These are phyloP conservation scores for Termitomyces sp. DNA, from an alignment of 768 basidiomycete species.

Conservation along the genomic window DNA sequence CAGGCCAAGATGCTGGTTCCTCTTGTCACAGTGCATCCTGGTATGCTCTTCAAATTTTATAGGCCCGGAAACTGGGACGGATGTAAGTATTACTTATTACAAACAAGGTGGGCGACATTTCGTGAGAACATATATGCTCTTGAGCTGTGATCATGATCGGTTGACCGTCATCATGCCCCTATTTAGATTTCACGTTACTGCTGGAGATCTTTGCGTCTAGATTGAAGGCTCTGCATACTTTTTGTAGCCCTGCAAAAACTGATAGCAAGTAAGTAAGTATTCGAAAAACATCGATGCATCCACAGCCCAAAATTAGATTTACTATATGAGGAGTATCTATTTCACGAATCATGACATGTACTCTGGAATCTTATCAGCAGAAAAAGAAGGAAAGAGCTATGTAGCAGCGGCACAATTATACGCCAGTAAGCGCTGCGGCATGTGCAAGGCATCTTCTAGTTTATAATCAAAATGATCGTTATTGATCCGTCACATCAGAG, in stretches of 20 bases:
- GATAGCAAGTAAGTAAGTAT: no score
- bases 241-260: no score
- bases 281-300: no score
- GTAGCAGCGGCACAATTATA: not conserved
- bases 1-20: not conserved
- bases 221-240: no score
- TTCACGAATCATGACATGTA: not conserved
- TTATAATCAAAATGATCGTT: not conserved
- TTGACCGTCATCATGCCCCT: not conserved
- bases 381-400: not conserved
- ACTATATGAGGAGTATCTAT: not conserved
- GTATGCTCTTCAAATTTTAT: no score
- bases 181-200: not conserved
- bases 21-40: no score
- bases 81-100: no score
- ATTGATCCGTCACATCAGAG: not conserved
- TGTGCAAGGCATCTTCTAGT: no score
- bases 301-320: not conserved
- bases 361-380: not conserved
- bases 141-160: not conserved
- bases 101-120: not conserved
- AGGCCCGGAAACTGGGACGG: no score
- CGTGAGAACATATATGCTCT: not conserved
- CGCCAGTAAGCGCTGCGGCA: no score
- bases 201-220: no score